Conservation (phyloP, 2,329 filamentous ascomycete genomes). For the Fusarium papillatum region DNA sequence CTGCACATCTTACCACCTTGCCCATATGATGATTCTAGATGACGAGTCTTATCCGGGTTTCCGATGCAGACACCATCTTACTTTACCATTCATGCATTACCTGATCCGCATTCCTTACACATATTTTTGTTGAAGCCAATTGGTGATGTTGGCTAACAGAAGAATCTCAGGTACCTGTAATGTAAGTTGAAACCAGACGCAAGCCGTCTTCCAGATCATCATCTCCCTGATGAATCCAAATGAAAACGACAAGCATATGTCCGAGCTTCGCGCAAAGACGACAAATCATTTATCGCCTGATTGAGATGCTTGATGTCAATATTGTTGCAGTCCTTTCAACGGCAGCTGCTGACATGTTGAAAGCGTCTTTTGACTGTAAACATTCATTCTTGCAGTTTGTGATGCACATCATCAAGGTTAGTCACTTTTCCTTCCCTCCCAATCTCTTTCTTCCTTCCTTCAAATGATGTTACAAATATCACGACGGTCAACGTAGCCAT, state of each 20-base stretch:
- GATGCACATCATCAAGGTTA: constrained; percentile 39
- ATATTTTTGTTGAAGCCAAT: constrained; percentile 14
- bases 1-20: constrained; percentile 31
- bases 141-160: constrained; percentile 37
- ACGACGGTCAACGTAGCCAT: constrained; percentile 64
- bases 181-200: constrained; percentile 41
- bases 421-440: constrained; percentile 25
- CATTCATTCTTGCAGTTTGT: neutral
- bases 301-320: constrained; percentile 36
- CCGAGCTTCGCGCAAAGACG: constrained; percentile 74
- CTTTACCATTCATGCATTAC: constrained; percentile 80
- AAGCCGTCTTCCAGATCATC: constrained; percentile 25
- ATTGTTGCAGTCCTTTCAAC: constrained; percentile 29
- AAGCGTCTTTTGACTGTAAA: constrained; percentile 9
- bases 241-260: constrained; percentile 98
- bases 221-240: constrained; percentile 84
- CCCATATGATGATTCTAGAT: constrained; percentile 69
- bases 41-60: constrained; percentile 85
- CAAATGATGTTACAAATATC: constrained; percentile 59
- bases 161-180: constrained; percentile 14
- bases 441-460: constrained; percentile 6
- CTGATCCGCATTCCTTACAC: constrained; percentile 51
- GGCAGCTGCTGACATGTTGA: constrained; percentile 41
- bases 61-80: constrained; percentile 77
- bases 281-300: constrained; percentile 54